These are phyloP conservation scores for Daldinia concentrica DNA, from an alignment of 495 filamentous ascomycete genomes.

Conservation along the genomic window DNA sequence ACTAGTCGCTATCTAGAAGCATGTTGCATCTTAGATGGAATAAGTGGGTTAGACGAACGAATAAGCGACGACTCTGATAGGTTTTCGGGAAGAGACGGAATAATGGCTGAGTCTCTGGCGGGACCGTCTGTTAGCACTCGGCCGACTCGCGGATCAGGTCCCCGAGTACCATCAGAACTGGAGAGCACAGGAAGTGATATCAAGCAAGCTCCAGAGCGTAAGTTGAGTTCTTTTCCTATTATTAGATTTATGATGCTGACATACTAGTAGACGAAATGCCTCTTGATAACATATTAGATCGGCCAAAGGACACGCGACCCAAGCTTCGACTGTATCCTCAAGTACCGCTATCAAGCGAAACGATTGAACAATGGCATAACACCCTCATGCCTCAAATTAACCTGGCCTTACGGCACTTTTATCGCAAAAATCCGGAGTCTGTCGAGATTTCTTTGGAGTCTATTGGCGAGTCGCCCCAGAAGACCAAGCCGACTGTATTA, in stretches of 20 bases:
- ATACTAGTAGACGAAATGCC: slow-evolving; percentile 17
- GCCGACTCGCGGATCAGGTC: neutral
- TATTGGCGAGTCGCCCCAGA: slow-evolving; percentile 71
- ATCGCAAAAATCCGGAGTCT: slow-evolving; percentile 72
- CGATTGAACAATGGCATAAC: slow-evolving; percentile 75
- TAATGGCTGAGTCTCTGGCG: slow-evolving; percentile 10
- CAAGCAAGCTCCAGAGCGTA: slow-evolving; percentile 39
- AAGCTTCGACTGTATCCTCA: slow-evolving; percentile 62
- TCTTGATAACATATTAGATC: neutral
- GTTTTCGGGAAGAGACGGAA: slow-evolving; percentile 21
- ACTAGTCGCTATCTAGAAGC: slow-evolving; percentile 59
- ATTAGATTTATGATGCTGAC: slow-evolving; percentile 29
- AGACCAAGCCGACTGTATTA: slow-evolving; percentile 76
- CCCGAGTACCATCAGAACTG: neutral
- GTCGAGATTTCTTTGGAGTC: slow-evolving; percentile 79
- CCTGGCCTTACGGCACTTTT: slow-evolving; percentile 65
- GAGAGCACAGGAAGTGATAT: neutral
- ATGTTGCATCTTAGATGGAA: slow-evolving; percentile 60
- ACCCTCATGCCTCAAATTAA: slow-evolving; percentile 76
- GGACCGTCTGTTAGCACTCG: slow-evolving; percentile 23
- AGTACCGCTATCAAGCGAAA: slow-evolving; percentile 64
- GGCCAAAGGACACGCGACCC: slow-evolving; percentile 41
- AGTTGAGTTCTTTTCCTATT: neutral
- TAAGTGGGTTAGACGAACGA: slow-evolving; percentile 59
- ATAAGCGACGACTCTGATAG: slow-evolving; percentile 50